These are phyloP conservation scores for Pyricularia grisea DNA, from an alignment of 2,329 filamentous ascomycete genomes.

Conservation along the genomic window DNA sequence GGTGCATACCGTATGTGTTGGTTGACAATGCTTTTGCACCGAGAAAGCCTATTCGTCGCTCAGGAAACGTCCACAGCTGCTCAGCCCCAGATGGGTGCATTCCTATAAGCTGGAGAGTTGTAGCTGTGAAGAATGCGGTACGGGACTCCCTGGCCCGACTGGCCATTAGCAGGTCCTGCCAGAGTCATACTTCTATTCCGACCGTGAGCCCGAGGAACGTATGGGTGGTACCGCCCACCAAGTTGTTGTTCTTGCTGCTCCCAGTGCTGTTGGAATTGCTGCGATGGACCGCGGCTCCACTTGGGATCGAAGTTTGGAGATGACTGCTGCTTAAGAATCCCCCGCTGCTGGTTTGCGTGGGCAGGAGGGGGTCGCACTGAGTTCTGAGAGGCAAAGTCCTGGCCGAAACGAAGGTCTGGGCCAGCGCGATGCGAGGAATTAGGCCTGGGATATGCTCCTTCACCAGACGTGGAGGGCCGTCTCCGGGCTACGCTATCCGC, in stretches of 20 bases:
- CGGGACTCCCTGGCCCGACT: constrained; percentile 14
- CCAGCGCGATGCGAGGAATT: background rate
- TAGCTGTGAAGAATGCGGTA: constrained; percentile 49
- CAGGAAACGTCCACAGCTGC: background rate
- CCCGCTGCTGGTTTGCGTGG: too few species aligned
- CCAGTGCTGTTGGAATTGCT: constrained; percentile 14
- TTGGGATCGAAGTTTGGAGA: background rate
- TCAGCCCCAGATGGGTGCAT: constrained; percentile 47
- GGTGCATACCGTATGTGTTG: too few species aligned
- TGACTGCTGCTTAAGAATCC: too few species aligned
- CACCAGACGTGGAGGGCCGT: background rate
- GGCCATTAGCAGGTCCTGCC: constrained; percentile 5
- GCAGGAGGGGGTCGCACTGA: background rate
- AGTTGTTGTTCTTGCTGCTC: constrained; percentile 18
- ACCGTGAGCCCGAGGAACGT: constrained; percentile 24
- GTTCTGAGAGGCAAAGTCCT: background rate
- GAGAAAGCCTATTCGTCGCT: background rate
- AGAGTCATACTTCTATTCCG: constrained; percentile 24
- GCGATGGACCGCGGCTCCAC: constrained; percentile 9
- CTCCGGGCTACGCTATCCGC: background rate
- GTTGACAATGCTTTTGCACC: background rate
- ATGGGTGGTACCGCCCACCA: constrained; percentile 16
- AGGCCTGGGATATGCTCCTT: background rate
- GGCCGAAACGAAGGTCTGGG: background rate
- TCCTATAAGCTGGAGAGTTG: constrained; percentile 46